Percentiles rank a stretch among this genome's conserved stretches.
Evolutionary conservation across 352 stramenopile species (phyloP).

Genomic region (Globisporangium lucens): DNA sequence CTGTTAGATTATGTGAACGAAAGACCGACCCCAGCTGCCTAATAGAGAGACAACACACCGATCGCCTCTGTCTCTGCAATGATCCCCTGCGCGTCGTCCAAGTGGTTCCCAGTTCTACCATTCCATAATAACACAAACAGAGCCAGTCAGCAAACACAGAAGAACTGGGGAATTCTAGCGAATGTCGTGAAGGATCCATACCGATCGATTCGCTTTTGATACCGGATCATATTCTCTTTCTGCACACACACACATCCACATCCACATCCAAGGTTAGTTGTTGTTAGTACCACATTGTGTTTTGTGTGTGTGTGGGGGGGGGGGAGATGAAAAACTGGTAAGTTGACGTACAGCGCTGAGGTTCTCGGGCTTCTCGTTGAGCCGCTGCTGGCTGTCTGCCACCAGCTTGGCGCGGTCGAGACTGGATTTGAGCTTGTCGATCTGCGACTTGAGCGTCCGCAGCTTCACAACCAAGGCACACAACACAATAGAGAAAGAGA

Average conservation of each 20-base stretch:
- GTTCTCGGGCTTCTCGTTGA: constrained; percentile 35
- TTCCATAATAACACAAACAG: neutral
- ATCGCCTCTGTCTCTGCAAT: constrained; percentile 71
- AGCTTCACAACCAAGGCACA: constrained; percentile 26
- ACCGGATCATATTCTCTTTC: constrained; percentile 69
- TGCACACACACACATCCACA: constrained; percentile 15
- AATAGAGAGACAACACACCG: constrained; percentile 21
- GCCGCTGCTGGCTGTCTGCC: constrained; percentile 63
- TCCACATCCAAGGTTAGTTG: neutral
- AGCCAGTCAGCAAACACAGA: neutral
- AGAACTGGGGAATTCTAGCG: too few species aligned
- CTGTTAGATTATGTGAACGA: neutral
- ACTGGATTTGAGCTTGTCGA: constrained; percentile 86
- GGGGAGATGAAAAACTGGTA: too few species aligned
- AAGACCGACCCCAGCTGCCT: neutral
- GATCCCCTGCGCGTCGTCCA: constrained; percentile 62
- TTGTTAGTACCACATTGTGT: neutral
- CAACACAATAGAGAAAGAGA: neutral
- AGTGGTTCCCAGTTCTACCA: constrained; percentile 60
- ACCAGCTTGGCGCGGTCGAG: constrained; percentile 77
- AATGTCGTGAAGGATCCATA: constrained; percentile 7
- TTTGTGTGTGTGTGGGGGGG: neutral
- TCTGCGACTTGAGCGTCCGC: constrained; percentile 77
- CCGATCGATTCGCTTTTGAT: constrained; percentile 70
- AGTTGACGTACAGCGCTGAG: constrained; percentile 29